These are phyloP conservation scores for Penicillium fuscoglaucum DNA, from an alignment of 2,329 filamentous ascomycete species.

Conservation along the genomic window DNA sequence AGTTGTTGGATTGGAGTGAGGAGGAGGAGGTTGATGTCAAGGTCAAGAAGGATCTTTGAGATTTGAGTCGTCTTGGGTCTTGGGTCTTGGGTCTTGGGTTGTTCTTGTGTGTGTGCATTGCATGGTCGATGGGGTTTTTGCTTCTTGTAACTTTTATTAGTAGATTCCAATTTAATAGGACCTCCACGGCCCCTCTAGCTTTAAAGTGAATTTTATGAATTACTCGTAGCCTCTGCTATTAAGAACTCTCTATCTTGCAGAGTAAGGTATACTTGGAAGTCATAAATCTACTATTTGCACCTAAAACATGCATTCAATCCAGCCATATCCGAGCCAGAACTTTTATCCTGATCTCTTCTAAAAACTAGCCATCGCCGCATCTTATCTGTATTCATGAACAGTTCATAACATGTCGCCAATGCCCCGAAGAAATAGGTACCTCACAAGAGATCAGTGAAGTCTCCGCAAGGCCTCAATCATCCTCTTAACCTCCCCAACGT, in stretches of 20 bases:
- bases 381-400: conserved; percentile 9
- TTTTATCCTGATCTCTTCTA: not conserved
- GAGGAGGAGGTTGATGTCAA: conserved; percentile 33
- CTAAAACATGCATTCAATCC: not conserved
- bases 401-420: not conserved
- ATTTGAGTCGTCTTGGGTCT: not conserved
- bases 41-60: conserved; percentile 23
- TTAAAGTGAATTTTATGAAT: not conserved
- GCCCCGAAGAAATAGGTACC: not conserved
- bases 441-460: conserved; percentile 40
- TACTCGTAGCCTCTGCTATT: not conserved
- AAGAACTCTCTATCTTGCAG: not conserved
- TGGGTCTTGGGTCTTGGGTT: not conserved
- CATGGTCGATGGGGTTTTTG: conserved; percentile 6
- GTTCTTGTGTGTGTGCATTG: conserved; percentile 5
- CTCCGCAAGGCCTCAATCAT: conserved; percentile 59
- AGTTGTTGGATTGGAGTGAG: conserved; percentile 62
- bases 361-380: not conserved
- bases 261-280: not conserved
- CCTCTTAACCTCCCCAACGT: conserved; percentile 61
- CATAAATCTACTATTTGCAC: conserved; percentile 5
- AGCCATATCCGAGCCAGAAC: not conserved
- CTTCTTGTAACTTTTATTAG: conserved; percentile 7
- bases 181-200: not conserved
- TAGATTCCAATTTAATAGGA: conserved; percentile 4